Evolutionary conservation across 2,329 filamentous ascomycete genomes (phyloP).

Genomic region (Cadophora luteo-olivacea): DNA sequence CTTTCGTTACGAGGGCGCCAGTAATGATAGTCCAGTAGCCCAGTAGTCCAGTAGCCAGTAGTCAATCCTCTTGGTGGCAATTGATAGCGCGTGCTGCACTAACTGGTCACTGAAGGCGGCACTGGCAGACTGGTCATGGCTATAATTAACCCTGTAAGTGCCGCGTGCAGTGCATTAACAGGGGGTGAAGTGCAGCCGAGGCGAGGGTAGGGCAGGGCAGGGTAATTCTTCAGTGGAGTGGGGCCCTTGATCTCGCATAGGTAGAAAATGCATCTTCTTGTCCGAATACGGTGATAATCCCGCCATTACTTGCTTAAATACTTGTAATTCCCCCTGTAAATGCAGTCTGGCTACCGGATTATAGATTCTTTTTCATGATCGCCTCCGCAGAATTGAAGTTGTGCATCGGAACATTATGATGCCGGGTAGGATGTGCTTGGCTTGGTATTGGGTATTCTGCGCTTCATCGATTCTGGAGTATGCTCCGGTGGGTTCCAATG

Average conservation of each 20-base stretch:
- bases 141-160: slow-evolving; percentile 4
- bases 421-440: background rate
- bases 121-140: background rate
- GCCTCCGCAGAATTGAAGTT: background rate
- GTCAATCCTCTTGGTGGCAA: background rate
- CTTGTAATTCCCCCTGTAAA: slow-evolving; percentile 1
- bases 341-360: background rate
- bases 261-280: slow-evolving; percentile 1
- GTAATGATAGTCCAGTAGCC: background rate
- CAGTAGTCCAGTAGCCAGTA: no score
- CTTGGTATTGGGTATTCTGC: background rate
- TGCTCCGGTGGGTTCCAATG: no score
- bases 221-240: background rate
- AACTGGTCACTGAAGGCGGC: background rate
- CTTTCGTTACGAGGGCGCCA: background rate
- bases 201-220: background rate
- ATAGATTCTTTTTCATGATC: background rate
- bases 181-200: background rate
- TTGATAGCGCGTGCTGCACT: background rate
- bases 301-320: background rate
- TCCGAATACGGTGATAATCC: background rate
- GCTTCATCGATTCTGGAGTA: background rate
- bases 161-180: background rate
- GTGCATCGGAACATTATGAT: slow-evolving; percentile 8
- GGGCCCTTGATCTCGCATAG: background rate